These are phyloP conservation scores for Fomitopsis betulina DNA, from an alignment of 1,284 basidiomycete species.

Conservation along the genomic window DNA sequence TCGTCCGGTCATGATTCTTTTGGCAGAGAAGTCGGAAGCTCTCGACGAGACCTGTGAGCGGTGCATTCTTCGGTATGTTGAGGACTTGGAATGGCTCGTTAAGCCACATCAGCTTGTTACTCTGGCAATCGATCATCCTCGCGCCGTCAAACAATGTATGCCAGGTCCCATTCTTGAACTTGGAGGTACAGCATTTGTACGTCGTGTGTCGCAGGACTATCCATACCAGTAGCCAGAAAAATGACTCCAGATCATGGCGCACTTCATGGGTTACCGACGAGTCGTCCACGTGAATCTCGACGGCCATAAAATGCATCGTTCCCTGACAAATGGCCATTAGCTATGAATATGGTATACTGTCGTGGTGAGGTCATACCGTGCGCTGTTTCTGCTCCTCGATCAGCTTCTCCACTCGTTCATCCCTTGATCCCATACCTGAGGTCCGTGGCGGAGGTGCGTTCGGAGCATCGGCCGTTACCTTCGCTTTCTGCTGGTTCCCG, in stretches of 20 bases:
- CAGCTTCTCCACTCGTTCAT: too few species aligned
- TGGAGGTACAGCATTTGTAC: not conserved
- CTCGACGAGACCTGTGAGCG: not conserved
- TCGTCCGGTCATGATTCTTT: not conserved
- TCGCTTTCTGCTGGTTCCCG: not conserved
- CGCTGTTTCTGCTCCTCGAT: too few species aligned
- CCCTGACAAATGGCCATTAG: not conserved
- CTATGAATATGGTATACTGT: not conserved
- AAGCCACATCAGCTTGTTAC: not conserved
- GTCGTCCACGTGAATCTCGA: not conserved
- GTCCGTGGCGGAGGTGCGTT: too few species aligned
- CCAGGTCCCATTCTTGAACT: not conserved
- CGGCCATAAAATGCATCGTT: conserved; percentile 10
- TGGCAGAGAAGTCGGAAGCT: too few species aligned
- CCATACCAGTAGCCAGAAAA: too few species aligned
- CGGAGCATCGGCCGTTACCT: conserved; percentile 8
- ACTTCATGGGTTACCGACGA: too few species aligned
- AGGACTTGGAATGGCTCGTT: not conserved
- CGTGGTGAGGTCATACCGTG: not conserved
- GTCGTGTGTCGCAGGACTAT: conserved; percentile 9
- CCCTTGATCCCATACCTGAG: too few species aligned
- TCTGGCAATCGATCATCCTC: not conserved
- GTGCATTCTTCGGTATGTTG: not conserved
- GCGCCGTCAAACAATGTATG: not conserved
- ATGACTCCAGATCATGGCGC: too few species aligned